Evolutionary conservation across 1,284 basidiomycete genomes (phyloP).

Genomic region (Fomes fomentarius): DNA sequence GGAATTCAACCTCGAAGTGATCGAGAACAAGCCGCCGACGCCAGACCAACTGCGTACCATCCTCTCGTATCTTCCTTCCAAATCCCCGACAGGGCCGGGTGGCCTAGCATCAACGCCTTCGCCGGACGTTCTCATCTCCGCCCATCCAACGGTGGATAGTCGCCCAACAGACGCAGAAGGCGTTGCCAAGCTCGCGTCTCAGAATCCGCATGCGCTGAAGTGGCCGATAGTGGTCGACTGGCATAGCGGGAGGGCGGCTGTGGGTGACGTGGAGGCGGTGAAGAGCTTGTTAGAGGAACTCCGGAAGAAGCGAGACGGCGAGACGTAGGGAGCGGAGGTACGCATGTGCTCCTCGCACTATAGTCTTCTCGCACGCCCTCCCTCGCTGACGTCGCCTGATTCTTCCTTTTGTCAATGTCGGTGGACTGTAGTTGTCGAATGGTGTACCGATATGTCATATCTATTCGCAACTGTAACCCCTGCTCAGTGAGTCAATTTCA

Average conservation of each 20-base stretch:
- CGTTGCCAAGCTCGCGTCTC: slow-evolving; percentile 52
- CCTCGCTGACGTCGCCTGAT: background rate
- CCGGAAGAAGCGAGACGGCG: slow-evolving; percentile 65
- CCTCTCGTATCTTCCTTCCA: slow-evolving; percentile 56
- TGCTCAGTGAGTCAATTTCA: no score
- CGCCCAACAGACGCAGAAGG: slow-evolving; percentile 45
- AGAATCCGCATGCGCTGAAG: slow-evolving; percentile 54
- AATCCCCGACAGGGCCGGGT: slow-evolving; percentile 22
- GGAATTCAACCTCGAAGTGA: slow-evolving; percentile 69
- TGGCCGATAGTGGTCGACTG: slow-evolving; percentile 84
- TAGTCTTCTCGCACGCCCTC: background rate
- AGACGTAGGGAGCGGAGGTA: slow-evolving; percentile 28
- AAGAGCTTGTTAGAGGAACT: slow-evolving; percentile 63
- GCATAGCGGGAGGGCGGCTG: slow-evolving; percentile 63
- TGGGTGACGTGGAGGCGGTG: slow-evolving; percentile 73
- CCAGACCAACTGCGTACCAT: slow-evolving; percentile 70
- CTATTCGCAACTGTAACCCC: no score
- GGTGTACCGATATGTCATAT: no score
- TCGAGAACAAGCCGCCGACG: slow-evolving; percentile 65
- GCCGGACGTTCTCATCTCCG: slow-evolving; percentile 52
- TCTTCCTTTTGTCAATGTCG: slow-evolving; percentile 6
- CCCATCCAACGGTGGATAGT: slow-evolving; percentile 54
- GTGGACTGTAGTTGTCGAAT: no score
- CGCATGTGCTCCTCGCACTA: background rate
- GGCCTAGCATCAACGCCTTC: slow-evolving; percentile 29